Evolutionary conservation across 129 eudicot species (phyloP).

Genomic region (Scalesia atractyloides): DNA sequence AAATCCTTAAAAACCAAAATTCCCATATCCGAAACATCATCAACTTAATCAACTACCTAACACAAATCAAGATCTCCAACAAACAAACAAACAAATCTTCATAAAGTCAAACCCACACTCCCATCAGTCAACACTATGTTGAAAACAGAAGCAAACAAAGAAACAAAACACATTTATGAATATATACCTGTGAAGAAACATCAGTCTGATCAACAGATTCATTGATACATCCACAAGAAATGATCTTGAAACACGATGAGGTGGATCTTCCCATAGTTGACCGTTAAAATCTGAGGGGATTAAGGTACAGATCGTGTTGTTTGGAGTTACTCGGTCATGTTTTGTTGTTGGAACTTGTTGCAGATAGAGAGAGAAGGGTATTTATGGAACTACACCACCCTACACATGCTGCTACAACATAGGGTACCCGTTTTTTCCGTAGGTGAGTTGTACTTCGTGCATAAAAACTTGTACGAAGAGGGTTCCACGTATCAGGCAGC

Average conservation of each 20-base stretch:
- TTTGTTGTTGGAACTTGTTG: conserved; percentile 24
- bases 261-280: conserved; percentile 68
- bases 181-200: conserved; percentile 48
- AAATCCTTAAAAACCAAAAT: neutral
- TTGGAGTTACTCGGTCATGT: conserved; percentile 15
- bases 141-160: neutral
- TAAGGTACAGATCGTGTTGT: conserved; percentile 17
- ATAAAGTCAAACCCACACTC: neutral
- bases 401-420: conserved; percentile 14
- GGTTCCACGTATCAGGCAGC: neutral
- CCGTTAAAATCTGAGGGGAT: neutral
- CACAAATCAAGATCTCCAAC: conserved; percentile 35
- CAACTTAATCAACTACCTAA: conserved; percentile 7
- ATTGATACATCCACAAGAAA: conserved; percentile 53
- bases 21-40: neutral
- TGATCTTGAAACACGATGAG: conserved; percentile 79
- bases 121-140: conserved; percentile 2
- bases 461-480: neutral
- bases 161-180: too few relatives aligned
- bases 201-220: conserved; percentile 55
- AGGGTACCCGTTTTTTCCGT: conserved; percentile 13
- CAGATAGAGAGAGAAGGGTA: conserved; percentile 32
- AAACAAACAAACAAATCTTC: too few relatives aligned
- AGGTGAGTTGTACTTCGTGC: conserved; percentile 1
- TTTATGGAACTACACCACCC: conserved; percentile 34